These are phyloP conservation scores for Nothopassalora personata DNA, from an alignment of 2,329 filamentous ascomycete species.

Conservation along the genomic window DNA sequence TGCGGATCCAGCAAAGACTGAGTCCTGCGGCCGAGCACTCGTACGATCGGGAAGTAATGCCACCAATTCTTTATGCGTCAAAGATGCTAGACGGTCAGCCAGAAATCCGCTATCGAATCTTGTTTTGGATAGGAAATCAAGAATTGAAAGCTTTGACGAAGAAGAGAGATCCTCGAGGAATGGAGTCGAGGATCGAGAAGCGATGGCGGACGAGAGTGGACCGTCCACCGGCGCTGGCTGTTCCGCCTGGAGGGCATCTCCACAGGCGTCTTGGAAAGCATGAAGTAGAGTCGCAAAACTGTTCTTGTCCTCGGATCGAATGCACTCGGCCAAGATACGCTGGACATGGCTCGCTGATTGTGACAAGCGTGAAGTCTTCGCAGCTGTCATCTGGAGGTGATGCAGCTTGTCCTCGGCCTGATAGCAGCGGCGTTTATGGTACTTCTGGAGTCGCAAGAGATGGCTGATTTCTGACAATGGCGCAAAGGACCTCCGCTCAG, in stretches of 20 bases:
- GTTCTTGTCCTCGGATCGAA: conserved; percentile 73
- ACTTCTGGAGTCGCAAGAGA: conserved; percentile 69
- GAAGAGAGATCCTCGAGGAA: conserved; percentile 65
- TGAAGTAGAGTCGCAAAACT: conserved; percentile 69
- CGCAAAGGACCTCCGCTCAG: conserved; percentile 7
- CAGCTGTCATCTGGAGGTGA: conserved; percentile 67
- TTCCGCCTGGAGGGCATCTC: conserved; percentile 59
- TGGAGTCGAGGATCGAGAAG: conserved; percentile 31
- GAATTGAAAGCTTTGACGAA: conserved; percentile 66
- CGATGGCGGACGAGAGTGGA: conserved; percentile 36
- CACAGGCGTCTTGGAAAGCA: conserved; percentile 70
- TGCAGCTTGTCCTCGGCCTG: conserved; percentile 69
- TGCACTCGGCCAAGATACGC: conserved; percentile 70
- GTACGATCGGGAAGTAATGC: conserved; percentile 74
- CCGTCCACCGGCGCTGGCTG: conserved; percentile 63
- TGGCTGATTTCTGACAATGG: conserved; percentile 68
- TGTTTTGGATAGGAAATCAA: conserved; percentile 75
- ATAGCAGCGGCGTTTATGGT: conserved; percentile 74
- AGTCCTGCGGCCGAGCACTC: conserved; percentile 73
- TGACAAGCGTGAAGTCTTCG: conserved; percentile 67
- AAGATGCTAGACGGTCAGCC: conserved; percentile 70
- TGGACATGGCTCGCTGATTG: conserved; percentile 70
- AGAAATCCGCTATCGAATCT: conserved; percentile 84
- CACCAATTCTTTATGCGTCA: conserved; percentile 71
- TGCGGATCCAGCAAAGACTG: conserved; percentile 62